These are phyloP conservation scores for Clonostachys chloroleuca DNA, from an alignment of 2,329 filamentous ascomycete genomes.

Conservation along the genomic window DNA sequence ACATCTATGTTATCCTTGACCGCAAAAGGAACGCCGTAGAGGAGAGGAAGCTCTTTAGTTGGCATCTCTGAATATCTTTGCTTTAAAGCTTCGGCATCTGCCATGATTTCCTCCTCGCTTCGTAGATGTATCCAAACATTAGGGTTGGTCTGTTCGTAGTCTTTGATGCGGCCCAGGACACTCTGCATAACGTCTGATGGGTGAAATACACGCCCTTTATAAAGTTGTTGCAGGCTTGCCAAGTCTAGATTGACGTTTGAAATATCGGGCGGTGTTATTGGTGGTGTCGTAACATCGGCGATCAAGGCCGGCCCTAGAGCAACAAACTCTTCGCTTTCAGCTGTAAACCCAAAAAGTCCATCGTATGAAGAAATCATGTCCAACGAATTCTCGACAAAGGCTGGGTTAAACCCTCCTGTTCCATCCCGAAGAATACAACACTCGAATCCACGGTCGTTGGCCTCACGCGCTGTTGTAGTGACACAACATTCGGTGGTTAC, in stretches of 20 bases:
- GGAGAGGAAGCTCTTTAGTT: slow-evolving; percentile 2
- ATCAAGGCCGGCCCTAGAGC: neutral
- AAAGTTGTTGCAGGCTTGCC: slow-evolving; percentile 30
- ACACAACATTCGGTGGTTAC: slow-evolving; percentile 55
- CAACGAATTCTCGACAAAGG: slow-evolving; percentile 38
- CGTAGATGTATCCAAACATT: slow-evolving; percentile 46
- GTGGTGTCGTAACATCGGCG: slow-evolving; percentile 4
- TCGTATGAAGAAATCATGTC: slow-evolving; percentile 46
- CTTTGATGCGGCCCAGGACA: slow-evolving; percentile 39
- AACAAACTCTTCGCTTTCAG: slow-evolving; percentile 23
- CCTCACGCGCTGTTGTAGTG: slow-evolving; percentile 49
- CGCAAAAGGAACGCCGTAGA: slow-evolving; percentile 52
- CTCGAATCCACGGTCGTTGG: slow-evolving; percentile 56
- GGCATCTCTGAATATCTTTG: neutral
- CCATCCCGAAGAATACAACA: slow-evolving; percentile 47
- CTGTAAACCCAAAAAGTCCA: slow-evolving; percentile 45
- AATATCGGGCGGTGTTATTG: neutral
- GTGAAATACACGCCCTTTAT: slow-evolving; percentile 27
- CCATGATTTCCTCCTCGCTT: slow-evolving; percentile 16
- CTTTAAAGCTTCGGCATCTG: neutral
- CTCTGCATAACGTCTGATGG: slow-evolving; percentile 35
- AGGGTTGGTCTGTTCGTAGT: slow-evolving; percentile 38
- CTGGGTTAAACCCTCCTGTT: slow-evolving; percentile 40
- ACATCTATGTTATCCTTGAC: slow-evolving; percentile 55
- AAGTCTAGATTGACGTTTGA: slow-evolving; percentile 5